Base-by-base conservation (phyloP, 352 stramenopile genomes). In the Phytophthora parvispora region DNA sequence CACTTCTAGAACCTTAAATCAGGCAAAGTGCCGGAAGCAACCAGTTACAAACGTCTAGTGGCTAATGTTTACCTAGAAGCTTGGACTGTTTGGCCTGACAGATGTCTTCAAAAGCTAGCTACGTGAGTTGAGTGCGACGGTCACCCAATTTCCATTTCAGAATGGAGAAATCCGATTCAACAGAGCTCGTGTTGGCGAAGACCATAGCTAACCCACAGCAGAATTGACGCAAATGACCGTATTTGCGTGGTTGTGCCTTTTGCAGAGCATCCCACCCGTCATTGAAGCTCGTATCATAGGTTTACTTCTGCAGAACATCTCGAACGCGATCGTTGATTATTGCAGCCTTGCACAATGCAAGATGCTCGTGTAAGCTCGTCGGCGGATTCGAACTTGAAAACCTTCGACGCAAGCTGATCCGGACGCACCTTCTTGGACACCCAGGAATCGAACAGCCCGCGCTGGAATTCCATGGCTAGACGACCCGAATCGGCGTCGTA, bases 61-160 rank as follows among this genome's bases (percentile, higher is more conserved):
- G 31, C 12, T 42, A 42, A 13, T n/a, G 34, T 42, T 42, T 42
- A 13, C n/a, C n/a, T 9, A 55, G 49, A 42, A 34, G 32, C n/a
- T 54, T 29, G 31, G 57, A 68, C 9, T 68, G 57, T 62, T 68
- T 68, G 24, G 51, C 32, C 7, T 49, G 56, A 8, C 53, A 54
- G 27, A 63, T 48, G 28, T 42, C 56, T 12, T 63, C 56, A 3
- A 63, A 22, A 25, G 36, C 4, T 34, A 47, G 22, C 12, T 40
- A 60, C 16, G 53, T 60, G 36, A 60, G 28, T 7, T 22, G 36
- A 16, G 53, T 40, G 34, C n/a, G 53, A 27, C 36, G 36, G 6
- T 60, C 36, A 18, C 27, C 18, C n/a, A 54, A 9, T 58, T 65
- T 25, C 58, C 47, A 64, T 18, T 57, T 57, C 4, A 56, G 15